These are phyloP conservation scores for Cerrena zonata DNA, from an alignment of 1,284 basidiomycete genomes.

Conservation along the genomic window DNA sequence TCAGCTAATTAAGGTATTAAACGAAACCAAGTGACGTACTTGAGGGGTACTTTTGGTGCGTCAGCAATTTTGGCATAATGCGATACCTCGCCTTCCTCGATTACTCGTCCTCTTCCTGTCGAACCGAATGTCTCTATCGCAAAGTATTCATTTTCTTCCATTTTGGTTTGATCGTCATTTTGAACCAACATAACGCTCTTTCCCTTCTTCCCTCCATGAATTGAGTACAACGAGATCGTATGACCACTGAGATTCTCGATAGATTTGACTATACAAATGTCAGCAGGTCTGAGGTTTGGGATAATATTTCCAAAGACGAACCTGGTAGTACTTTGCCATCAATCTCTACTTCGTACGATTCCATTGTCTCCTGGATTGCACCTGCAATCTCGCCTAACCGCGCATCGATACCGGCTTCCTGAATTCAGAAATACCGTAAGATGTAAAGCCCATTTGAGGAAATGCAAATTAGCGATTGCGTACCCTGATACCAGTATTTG, in stretches of 20 bases:
- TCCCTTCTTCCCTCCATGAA: constrained; percentile 80
- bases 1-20: not conserved
- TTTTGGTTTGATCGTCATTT: constrained; percentile 85
- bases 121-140: constrained; percentile 99
- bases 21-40: constrained; percentile 37
- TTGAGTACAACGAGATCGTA: constrained; percentile 82
- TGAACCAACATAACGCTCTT: constrained; percentile 91
- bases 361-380: constrained; percentile 97
- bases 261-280: constrained; percentile 64
- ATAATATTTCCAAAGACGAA: constrained; percentile 32
- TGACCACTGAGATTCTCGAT: constrained; percentile 91
- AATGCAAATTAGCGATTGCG: constrained; percentile 18
- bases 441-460: not conserved
- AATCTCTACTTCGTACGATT: constrained; percentile 94
- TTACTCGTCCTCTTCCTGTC: constrained; percentile 90
- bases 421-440: constrained; percentile 1
- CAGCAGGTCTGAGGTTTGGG: constrained; percentile 2
- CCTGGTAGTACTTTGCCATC: constrained; percentile 81
- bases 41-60: constrained; percentile 64
- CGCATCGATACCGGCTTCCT: constrained; percentile 97
- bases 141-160: constrained; percentile 99
- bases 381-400: constrained; percentile 90
- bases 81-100: constrained; percentile 86
- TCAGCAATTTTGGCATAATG: constrained; percentile 82
- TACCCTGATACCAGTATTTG: constrained; percentile 83